These are phyloP conservation scores for Neurospora discreta DNA, from an alignment of 495 filamentous ascomycete genomes.

Conservation along the genomic window DNA sequence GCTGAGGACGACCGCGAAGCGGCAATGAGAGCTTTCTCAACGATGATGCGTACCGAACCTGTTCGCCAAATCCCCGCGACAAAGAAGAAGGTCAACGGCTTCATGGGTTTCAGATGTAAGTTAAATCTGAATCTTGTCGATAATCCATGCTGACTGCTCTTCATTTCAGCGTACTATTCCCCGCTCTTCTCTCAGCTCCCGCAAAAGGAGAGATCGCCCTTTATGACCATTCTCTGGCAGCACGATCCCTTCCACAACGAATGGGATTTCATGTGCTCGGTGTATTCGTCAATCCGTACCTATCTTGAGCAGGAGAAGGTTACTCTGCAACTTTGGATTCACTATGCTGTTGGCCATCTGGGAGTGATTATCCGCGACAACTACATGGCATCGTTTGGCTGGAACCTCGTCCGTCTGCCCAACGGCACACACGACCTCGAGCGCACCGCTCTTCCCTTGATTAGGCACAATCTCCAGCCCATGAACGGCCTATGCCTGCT, in stretches of 20 bases:
- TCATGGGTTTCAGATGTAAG: slow-evolving; percentile 10
- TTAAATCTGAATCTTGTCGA: neutral
- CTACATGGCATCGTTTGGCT: slow-evolving; percentile 15
- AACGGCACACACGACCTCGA: slow-evolving; percentile 11
- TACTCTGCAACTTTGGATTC: slow-evolving; percentile 15
- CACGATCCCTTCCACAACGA: slow-evolving; percentile 16
- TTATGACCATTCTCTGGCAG: slow-evolving; percentile 16
- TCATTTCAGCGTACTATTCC: slow-evolving; percentile 8
- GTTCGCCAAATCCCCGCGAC: neutral
- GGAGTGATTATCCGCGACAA: slow-evolving; percentile 12
- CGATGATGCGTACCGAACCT: neutral
- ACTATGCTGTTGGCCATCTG: slow-evolving; percentile 8
- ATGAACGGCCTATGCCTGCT: slow-evolving; percentile 17
- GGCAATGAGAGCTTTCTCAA: neutral
- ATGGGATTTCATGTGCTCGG: slow-evolving; percentile 18
- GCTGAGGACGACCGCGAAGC: neutral
- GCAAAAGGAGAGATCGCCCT: slow-evolving; percentile 11
- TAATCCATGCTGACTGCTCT: neutral
- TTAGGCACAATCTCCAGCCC: slow-evolving; percentile 10
- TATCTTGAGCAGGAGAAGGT: slow-evolving; percentile 9
- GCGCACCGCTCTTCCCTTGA: slow-evolving; percentile 1
- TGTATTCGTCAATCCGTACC: slow-evolving; percentile 15
- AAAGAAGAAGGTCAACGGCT: slow-evolving; percentile 13
- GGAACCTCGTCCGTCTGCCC: slow-evolving; percentile 7
- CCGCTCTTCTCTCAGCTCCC: slow-evolving; percentile 6